Evolutionary conservation across 805 yeast species (phyloP).

Genomic region (Candida taoyuanica): DNA sequence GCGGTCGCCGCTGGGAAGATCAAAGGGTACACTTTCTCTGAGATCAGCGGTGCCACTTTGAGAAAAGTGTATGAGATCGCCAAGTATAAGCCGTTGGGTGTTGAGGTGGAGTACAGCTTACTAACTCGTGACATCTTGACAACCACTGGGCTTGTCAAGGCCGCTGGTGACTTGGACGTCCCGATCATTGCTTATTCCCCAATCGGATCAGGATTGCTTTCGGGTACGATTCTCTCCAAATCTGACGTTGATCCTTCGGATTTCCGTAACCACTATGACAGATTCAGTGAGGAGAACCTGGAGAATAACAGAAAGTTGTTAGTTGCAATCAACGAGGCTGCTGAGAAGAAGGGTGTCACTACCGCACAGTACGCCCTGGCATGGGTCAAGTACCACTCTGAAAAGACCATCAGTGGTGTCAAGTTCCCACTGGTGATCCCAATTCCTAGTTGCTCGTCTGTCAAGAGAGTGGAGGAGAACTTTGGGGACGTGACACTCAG

Average conservation of each 20-base stretch:
- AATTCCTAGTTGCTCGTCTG: constrained; percentile 70
- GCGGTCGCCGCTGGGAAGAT: constrained; percentile 57
- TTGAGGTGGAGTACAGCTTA: constrained; percentile 74
- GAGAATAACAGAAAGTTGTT: neutral
- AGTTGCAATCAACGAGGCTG: constrained; percentile 37
- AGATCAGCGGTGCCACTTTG: constrained; percentile 59
- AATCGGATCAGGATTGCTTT: neutral
- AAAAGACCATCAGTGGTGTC: constrained; percentile 12
- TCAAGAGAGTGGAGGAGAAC: constrained; percentile 56
- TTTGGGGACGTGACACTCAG: constrained; percentile 41
- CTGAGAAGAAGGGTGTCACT: constrained; percentile 40
- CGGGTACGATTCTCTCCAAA: neutral
- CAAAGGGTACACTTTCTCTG: constrained; percentile 69
- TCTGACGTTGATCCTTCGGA: neutral
- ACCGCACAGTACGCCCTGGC: constrained; percentile 66
- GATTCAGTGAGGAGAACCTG: neutral
- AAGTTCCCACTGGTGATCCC: constrained; percentile 58
- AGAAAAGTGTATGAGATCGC: constrained; percentile 49
- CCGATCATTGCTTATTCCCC: constrained; percentile 54
- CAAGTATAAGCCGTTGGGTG: constrained; percentile 49
- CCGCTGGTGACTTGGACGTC: constrained; percentile 51
- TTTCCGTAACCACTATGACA: neutral
- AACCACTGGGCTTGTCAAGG: constrained; percentile 55
- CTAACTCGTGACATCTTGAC: constrained; percentile 54
- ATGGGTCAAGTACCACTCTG: constrained; percentile 46